A percentile compares a stretch with the other conserved stretches of the same genome.
Conservation (phyloP, 2,329 filamentous ascomycete species). For the Colletotrichum tanaceti region DNA sequence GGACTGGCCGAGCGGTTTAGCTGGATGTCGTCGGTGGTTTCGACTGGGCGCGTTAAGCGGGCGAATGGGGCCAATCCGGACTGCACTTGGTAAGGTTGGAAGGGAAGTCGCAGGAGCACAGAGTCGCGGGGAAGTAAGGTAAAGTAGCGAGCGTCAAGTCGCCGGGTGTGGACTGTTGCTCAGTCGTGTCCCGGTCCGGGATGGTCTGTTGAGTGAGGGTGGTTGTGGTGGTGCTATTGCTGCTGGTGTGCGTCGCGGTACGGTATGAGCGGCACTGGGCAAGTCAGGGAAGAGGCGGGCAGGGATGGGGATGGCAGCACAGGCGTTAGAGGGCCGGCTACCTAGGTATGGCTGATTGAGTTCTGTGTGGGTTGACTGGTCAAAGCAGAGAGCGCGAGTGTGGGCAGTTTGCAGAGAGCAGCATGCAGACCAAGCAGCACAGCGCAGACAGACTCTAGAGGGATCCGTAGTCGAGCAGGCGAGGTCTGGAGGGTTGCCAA, state of each 20-base stretch:
- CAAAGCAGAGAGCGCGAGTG: slow-evolving; percentile 3
- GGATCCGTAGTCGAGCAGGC: slow-evolving; percentile 19
- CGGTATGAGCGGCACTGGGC: background rate
- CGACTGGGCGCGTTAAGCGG: slow-evolving; percentile 40
- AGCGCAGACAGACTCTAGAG: slow-evolving; percentile 11
- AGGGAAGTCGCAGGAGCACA: slow-evolving; percentile 26
- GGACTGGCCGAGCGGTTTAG: slow-evolving; percentile 33
- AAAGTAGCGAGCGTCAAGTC: slow-evolving; percentile 16
- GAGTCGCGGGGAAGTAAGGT: slow-evolving; percentile 9
- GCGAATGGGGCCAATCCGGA: slow-evolving; percentile 35
- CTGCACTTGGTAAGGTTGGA: slow-evolving; percentile 31
- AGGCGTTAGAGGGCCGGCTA: background rate
- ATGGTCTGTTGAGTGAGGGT: background rate
- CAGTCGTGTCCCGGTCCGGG: slow-evolving; percentile 15
- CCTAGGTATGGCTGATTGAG: slow-evolving; percentile 10
- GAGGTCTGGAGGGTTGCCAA: slow-evolving; percentile 24
- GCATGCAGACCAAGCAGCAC: slow-evolving; percentile 22
- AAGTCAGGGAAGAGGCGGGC: background rate
- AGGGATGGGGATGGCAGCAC: background rate
- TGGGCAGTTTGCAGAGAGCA: slow-evolving; percentile 10
- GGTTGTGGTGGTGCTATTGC: slow-evolving; percentile 15
- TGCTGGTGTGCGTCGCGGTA: slow-evolving; percentile 17
- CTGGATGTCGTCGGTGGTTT: slow-evolving; percentile 39
- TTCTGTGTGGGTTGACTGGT: slow-evolving; percentile 17
- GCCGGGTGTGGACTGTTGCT: slow-evolving; percentile 11